Evolutionary conservation across 805 yeast species (phyloP), one percentile per base, ranked within the genome.

Genomic region (Blastobotrys chiropterorum): DNA sequence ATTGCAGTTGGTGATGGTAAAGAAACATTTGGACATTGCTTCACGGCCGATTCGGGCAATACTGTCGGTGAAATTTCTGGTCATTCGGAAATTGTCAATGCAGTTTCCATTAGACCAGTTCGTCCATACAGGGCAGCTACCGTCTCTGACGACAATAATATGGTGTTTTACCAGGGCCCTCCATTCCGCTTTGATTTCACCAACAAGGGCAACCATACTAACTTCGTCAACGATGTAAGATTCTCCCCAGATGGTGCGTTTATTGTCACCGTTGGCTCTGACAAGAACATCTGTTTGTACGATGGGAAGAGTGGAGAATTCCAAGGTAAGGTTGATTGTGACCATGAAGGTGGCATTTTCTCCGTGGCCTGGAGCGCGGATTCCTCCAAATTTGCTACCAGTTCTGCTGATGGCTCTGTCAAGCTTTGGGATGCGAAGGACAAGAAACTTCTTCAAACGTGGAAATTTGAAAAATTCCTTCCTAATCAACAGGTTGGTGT

Each of bases 51-150:
- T 64, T 79, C 96, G 1, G 99, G 99, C 55, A 94, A 94, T 69
- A 81, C 97, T n/a, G 82, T 94, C 44, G 99, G 99, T 51, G 98
- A 94, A 65, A 84, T 92, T 61, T 82, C 90, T 47, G 99, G 99
- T 20, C 99, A 94, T 66, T 78, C 92, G 15, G 83, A 88, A 21
- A 80, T 79, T 46, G 81, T 92, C 63, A 89, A 86, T 63, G 88
- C 94, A 0, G 96, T 90, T 17, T 81, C 85, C 52, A 84, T 92
- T 58, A 84, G 85, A 63, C 89, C 90, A 17, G 80, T 78, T 56
- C 80, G 99, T 68, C 99, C 99, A 7, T 88, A 86, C 72, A 75
- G 96, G 52, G 96, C 96, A 0, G 95, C 86, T 3, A 90, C 98
- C 2, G 97, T 85, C 6, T 80, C 95, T 40, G 97, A 90, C 64